phyloP scores from a whole-genome alignment of 2,329 filamentous ascomycete species.

The Fusarium dlaminii region DNA sequence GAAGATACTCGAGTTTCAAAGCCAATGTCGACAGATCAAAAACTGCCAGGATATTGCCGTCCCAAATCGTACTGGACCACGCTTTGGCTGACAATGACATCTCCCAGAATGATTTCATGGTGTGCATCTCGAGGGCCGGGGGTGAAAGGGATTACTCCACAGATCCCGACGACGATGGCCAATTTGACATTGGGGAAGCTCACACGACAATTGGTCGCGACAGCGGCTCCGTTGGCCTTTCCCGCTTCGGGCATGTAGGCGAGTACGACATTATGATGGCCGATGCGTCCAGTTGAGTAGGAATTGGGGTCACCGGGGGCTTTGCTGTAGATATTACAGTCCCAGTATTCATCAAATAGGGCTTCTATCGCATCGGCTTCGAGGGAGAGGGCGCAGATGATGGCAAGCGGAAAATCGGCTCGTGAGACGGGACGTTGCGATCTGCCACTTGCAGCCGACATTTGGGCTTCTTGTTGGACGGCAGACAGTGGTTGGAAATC shows the following conservation, averaged over 20 bases:
- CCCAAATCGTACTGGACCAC: background rate
- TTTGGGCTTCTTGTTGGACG: background rate
- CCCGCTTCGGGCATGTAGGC: conserved; percentile 42
- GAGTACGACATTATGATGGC: conserved; percentile 43
- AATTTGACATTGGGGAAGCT: conserved; percentile 49
- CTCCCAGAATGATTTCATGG: background rate
- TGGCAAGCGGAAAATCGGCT: conserved; percentile 11
- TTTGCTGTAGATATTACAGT: conserved; percentile 25
- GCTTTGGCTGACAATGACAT: background rate
- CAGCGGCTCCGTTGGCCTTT: conserved; percentile 39
- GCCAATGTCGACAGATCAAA: background rate
- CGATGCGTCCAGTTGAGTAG: conserved; percentile 44
- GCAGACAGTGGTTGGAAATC: background rate
- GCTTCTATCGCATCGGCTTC: conserved; percentile 40
- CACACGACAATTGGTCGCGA: conserved; percentile 40
- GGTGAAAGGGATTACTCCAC: conserved; percentile 47
- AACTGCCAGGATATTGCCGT: background rate
- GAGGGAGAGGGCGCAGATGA: conserved; percentile 42
- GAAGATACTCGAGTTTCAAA: background rate
- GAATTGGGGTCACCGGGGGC: conserved; percentile 40
- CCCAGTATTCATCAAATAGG: conserved; percentile 27
- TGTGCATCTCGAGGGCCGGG: background rate
- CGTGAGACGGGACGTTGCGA: background rate
- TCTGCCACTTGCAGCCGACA: background rate
- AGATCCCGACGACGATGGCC: conserved; percentile 51